Conservation (phyloP, 2,329 filamentous ascomycete genomes). For the Apiospora rasikravindrae region DNA sequence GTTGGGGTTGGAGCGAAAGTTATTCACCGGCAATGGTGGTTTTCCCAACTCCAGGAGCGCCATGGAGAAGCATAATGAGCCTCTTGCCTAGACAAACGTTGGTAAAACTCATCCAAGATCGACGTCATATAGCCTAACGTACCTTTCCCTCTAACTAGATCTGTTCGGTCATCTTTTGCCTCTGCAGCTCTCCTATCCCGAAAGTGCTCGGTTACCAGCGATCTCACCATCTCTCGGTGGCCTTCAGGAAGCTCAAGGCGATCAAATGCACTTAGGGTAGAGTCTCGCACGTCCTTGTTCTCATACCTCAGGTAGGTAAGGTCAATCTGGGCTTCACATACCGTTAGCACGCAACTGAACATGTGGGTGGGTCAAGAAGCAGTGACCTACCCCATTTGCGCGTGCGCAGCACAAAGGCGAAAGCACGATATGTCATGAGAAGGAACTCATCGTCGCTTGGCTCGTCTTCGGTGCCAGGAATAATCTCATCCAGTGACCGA, state of each 20-base stretch:
- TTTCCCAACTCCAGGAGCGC: not conserved
- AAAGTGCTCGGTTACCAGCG: constrained; percentile 29
- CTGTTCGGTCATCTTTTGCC: constrained; percentile 29
- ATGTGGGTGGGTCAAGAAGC: not conserved
- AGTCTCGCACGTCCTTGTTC: not conserved
- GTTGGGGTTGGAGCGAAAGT: not conserved
- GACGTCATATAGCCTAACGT: not conserved
- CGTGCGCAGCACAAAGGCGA: not conserved
- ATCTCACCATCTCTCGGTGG: not conserved
- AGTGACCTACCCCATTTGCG: not conserved
- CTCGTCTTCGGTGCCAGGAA: not conserved
- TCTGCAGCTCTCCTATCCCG: constrained; percentile 30
- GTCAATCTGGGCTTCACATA: constrained; percentile 25
- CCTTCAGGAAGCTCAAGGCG: not conserved
- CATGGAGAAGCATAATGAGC: not conserved
- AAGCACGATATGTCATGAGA: constrained; percentile 37
- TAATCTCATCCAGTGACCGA: not conserved
- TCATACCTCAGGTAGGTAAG: constrained; percentile 20
- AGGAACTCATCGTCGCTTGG: constrained; percentile 34
- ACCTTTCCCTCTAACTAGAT: constrained; percentile 24
- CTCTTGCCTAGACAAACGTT: not conserved
- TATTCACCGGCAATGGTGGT: constrained; percentile 23
- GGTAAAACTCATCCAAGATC: not conserved
- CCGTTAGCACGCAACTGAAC: not conserved
- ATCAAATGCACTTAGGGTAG: not conserved